Percentiles rank a stretch among this genome's conserved stretches.
phyloP scores from a whole-genome alignment of 192 early-diverging fungal genomes.

The Linnemannia elongata region DNA sequence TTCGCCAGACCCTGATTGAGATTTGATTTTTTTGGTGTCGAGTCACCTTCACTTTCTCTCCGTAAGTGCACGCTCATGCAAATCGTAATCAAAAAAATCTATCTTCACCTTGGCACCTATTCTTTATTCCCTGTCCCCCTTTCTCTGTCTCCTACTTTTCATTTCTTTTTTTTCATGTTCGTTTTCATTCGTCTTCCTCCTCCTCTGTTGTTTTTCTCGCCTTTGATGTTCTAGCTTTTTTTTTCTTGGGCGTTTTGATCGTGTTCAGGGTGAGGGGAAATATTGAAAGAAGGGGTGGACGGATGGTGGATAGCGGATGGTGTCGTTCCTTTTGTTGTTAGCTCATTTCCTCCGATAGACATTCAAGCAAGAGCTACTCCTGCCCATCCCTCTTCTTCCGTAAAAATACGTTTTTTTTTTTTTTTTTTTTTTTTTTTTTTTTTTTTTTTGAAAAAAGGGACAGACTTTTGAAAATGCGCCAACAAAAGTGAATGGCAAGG shows the following conservation, averaged over 20 bases:
- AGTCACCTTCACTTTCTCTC: background rate
- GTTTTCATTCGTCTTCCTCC: background rate
- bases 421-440: too few relatives aligned
- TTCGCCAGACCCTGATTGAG: background rate
- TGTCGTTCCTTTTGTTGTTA: background rate
- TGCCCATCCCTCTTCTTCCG: background rate
- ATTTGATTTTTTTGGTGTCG: background rate
- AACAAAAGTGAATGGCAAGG: too few relatives aligned
- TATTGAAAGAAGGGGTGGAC: background rate
- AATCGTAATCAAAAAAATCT: too few relatives aligned
- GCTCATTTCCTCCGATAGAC: background rate
- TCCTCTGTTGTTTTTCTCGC: background rate
- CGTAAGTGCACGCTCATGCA: background rate
- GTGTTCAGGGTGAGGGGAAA: background rate
- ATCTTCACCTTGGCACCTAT: too few relatives aligned
- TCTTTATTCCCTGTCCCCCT: background rate
- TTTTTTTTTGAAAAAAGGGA: too few relatives aligned
- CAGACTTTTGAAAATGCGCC: too few relatives aligned
- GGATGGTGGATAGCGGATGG: background rate
- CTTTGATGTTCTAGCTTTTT: background rate
- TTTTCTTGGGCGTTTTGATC: background rate
- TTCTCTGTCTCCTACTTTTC: background rate
- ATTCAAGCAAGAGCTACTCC: background rate
- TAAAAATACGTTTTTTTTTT: too few relatives aligned
- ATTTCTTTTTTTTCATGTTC: background rate